Percentiles rank a stretch among this genome's conserved stretches.
Conservation (phyloP, 1,139 yeast species). For the Suhomyces atakaporum region DNA sequence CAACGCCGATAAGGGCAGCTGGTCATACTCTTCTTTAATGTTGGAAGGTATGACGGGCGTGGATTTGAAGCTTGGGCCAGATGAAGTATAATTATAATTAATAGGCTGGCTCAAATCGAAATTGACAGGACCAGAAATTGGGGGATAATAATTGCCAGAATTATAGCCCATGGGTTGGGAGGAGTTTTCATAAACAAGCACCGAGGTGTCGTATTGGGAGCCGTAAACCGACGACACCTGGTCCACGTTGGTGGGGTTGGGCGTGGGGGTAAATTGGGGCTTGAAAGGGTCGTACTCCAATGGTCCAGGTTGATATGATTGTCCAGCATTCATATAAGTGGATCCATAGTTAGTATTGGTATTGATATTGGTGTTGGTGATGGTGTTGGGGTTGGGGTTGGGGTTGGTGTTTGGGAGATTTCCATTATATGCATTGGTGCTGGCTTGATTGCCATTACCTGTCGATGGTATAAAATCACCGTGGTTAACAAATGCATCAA, state of each 20-base stretch:
- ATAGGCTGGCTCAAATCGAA: conserved; percentile 7
- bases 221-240: too few relatives aligned
- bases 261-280: background rate
- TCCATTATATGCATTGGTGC: too few relatives aligned
- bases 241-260: conserved; percentile 3
- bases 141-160: conserved; percentile 9
- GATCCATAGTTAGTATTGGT: too few relatives aligned
- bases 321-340: conserved; percentile 21
- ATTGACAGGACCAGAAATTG: conserved; percentile 1
- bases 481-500: conserved; percentile 9
- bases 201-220: conserved; percentile 8
- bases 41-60: conserved; percentile 8
- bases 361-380: conserved; percentile 1
- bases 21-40: conserved; percentile 9
- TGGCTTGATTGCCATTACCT: too few relatives aligned
- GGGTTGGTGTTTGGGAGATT: too few relatives aligned
- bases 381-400: conserved; percentile 1
- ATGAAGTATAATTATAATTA: conserved; percentile 11
- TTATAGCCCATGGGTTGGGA: conserved; percentile 6
- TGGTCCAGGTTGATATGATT: conserved; percentile 14
- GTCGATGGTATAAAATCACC: background rate
- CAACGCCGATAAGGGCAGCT: conserved; percentile 5
- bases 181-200: conserved; percentile 10
- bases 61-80: conserved; percentile 2
- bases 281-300: background rate